Evolutionary conservation across 805 yeast species (phyloP).

Genomic region (Allodekkera sacchari): DNA sequence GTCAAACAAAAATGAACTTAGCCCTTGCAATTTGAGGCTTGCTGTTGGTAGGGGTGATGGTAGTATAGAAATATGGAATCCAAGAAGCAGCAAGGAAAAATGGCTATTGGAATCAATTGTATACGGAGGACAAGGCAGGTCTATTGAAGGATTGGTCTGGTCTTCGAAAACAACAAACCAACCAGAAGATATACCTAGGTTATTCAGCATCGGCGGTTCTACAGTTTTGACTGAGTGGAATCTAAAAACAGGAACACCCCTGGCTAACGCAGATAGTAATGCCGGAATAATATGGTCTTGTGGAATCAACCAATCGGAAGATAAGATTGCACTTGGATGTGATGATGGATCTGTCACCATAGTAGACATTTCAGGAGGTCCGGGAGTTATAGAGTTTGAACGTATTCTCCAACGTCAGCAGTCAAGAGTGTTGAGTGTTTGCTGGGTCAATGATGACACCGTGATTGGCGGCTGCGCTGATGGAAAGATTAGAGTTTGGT

Average conservation of each 20-base stretch:
- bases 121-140: conserved; percentile 73
- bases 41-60: conserved; percentile 95
- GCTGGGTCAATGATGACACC: conserved; percentile 61
- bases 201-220: conserved; percentile 93
- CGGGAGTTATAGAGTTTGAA: conserved; percentile 73
- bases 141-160: conserved; percentile 91
- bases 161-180: conserved; percentile 37
- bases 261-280: conserved; percentile 75
- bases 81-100: conserved; percentile 40
- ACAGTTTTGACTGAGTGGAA: conserved; percentile 92
- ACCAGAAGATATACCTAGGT: conserved; percentile 44
- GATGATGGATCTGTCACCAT: conserved; percentile 89
- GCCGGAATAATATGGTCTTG: conserved; percentile 93
- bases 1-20: conserved; percentile 33
- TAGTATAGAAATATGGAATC: conserved; percentile 93
- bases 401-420: conserved; percentile 75
- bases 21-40: conserved; percentile 55
- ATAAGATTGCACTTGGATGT: conserved; percentile 79
- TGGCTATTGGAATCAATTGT: conserved; percentile 76
- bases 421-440: conserved; percentile 66
- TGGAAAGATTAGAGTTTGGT: conserved; percentile 85
- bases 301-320: conserved; percentile 51
- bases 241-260: conserved; percentile 60
- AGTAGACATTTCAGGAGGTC: conserved; percentile 78
- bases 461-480: conserved; percentile 94